Conservation (phyloP, 2,329 filamentous ascomycete genomes). For the Trichoderma oligosporum region DNA sequence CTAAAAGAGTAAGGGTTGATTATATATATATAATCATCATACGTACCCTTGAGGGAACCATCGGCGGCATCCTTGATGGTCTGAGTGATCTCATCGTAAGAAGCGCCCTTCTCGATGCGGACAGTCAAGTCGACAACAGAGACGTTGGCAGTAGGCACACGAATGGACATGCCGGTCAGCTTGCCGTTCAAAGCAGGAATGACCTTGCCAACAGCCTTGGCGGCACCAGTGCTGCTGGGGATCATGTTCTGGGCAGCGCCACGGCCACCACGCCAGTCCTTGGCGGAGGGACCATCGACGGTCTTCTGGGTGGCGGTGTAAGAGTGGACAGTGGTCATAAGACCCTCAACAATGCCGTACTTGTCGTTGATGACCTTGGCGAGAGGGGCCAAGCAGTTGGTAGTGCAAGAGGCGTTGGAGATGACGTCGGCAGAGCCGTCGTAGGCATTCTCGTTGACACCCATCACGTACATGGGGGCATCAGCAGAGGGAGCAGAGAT, state of each 20-base stretch:
- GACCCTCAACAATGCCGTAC: constrained; percentile 94
- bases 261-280: constrained; percentile 99
- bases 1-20: too few species aligned
- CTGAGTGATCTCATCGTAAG: constrained; percentile 89
- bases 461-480: constrained; percentile 99
- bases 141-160: constrained; percentile 97
- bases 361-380: constrained; percentile 99
- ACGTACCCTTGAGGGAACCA: constrained; percentile 77
- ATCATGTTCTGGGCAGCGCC: constrained; percentile 99
- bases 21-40: neutral
- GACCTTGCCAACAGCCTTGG: constrained; percentile 99
- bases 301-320: constrained; percentile 99
- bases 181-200: constrained; percentile 98
- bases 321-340: constrained; percentile 99
- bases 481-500: constrained; percentile 90
- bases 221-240: constrained; percentile 96
- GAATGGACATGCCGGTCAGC: constrained; percentile 99
- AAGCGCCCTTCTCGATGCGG: constrained; percentile 86
- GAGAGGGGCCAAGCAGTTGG: constrained; percentile 98
- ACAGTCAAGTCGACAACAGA: constrained; percentile 96
- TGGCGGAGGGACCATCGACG: constrained; percentile 92
- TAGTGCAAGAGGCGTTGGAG: constrained; percentile 99
- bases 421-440: constrained; percentile 86
- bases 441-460: constrained; percentile 95
- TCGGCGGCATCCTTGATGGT: constrained; percentile 84